Base-by-base conservation (phyloP, 805 yeast species). In the Ogataea populi-albae region DNA sequence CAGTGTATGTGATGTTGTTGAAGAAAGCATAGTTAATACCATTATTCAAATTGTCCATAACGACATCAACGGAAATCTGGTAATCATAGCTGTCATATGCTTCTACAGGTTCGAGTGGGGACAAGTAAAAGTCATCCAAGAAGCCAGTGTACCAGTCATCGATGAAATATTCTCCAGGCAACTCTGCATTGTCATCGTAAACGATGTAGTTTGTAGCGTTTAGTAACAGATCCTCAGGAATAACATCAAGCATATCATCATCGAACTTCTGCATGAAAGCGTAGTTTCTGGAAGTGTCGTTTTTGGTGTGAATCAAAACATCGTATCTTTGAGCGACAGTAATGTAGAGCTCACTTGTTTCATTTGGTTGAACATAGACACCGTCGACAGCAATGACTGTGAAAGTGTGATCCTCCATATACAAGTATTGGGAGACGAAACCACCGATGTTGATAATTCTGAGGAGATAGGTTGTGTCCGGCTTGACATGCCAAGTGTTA, bases 1-100 rank as follows among this genome's bases (percentile, higher is more conserved):
- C 59, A 23, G 75, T 68, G 64, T 76, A 93, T 17, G 95, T 75
- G 55, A 85, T 69, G 58, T 86, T 82, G 71, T 91, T 89, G 81
- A 91, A 87, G 67, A 91, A 84, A n/a, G 98, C 98, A 59, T 93
- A 93, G 68, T 88, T 88, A 45, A 81, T 71, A 68, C 98, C 98
- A 61, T 87, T 69, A 32, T 71, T 73, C 62, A 93, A 71, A 69
- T 86, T 86, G 60, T 82, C 81, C 97, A 93, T 88, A 18, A 63
- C 59, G 39, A 93, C 89, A 50, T 78, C 79, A 34, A 93, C 67
- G n/a, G 76, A 70, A 52, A 88, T 71, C 38, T 69, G 68, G 47
- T 73, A 69, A 57, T 86, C 95, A 10, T 89, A 79, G 17, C 82
- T 86, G 28, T 74, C 84, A 24, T 64, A 69, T 20, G 75, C 52